Evolutionary conservation across 2,329 filamentous ascomycete genomes (phyloP), one percentile per base, ranked within the genome.

Genomic region (Fusarium begoniae): DNA sequence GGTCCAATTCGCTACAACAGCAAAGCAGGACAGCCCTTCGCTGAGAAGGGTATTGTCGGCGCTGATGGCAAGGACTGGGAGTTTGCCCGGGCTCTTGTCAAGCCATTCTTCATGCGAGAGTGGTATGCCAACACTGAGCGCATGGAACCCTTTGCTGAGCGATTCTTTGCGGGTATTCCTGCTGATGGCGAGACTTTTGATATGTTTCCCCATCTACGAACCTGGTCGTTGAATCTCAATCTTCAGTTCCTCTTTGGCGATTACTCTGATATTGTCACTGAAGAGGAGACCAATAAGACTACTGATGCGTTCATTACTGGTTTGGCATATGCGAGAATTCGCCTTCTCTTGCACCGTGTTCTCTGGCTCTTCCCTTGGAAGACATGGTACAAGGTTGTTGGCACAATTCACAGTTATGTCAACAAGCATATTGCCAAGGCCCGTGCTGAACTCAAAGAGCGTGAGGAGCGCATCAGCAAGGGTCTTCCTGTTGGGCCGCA

Each of bases 11-110:
- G 61, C 5, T 57, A 57, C 13, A 64, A 59, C 37, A 64, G 54
- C 32, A 64, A 64, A n/a, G 61, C 54, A 26, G 61, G 44, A 37
- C 57, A 60, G 24, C 61, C 61, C 6, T 64, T 64, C 12, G 61
- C 61, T 14, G 61, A 64, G 20, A 64, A 64, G 24, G 61, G 61
- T 24, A 50, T 64, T 8, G 57, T 57, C 4, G 57, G 54, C 2
- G 47, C 61, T 13, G 61, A 64, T 60, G 61, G 61, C 15, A 64
- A 64, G 3, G 57, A 64, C 37, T 64, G 61, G 61, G 61, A 64
- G 3, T 50, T 50, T 43, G 61, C 61, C 1, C 56, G 61, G 5
- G 57, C 38, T 5, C 54, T 64, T 15, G 61, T 64, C 35, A 64
- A 64, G 8, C 61, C 61, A 8, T 64, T 64, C 30, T 64, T 64